Evolutionary conservation across 2,329 filamentous ascomycete species (phyloP).

Genomic region (Cytospora paraplurivora): DNA sequence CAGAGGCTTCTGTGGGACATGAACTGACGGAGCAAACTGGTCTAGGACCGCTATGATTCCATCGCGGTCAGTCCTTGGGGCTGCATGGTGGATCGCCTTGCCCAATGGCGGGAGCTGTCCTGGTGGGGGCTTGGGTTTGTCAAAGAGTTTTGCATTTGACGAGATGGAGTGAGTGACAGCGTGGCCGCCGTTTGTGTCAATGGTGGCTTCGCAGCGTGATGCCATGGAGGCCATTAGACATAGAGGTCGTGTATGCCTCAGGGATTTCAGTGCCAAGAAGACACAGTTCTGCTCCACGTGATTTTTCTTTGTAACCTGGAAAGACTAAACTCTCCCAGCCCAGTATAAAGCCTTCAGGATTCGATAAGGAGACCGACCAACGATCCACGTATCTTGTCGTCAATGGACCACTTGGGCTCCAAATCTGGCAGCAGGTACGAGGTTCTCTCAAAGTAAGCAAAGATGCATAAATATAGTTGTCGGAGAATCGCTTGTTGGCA

Average conservation of each 20-base stretch:
- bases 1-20: slow-evolving; percentile 61
- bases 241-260: background rate
- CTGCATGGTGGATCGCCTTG: slow-evolving; percentile 28
- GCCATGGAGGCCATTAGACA: background rate
- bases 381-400: background rate
- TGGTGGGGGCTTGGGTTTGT: slow-evolving; percentile 27
- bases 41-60: slow-evolving; percentile 40
- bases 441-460: background rate
- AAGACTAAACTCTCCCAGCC: background rate
- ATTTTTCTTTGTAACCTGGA: background rate
- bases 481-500: background rate
- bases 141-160: slow-evolving; percentile 4
- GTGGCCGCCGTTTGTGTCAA: slow-evolving; percentile 4
- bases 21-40: slow-evolving; percentile 40
- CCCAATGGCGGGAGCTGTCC: slow-evolving; percentile 26
- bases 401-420: background rate
- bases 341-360: background rate
- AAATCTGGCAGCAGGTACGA: background rate
- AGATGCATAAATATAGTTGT: background rate
- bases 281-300: background rate
- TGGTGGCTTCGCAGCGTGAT: background rate
- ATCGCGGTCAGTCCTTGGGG: slow-evolving; percentile 36
- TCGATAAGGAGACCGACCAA: background rate
- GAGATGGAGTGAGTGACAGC: background rate
- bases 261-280: background rate